These are phyloP conservation scores for Garcia nutans DNA, from an alignment of 345 rosid genomes.

Conservation along the genomic window DNA sequence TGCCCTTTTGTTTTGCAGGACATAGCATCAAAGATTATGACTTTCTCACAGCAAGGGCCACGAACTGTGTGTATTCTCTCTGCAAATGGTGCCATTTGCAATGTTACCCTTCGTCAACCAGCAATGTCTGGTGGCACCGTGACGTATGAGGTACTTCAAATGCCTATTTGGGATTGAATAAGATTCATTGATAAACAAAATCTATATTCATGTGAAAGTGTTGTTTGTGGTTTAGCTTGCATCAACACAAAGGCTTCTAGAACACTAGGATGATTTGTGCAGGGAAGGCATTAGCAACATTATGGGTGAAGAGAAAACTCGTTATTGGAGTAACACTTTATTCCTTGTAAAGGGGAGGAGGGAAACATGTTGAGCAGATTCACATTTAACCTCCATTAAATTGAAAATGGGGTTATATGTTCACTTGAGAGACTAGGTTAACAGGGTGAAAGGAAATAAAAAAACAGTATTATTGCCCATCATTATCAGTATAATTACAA, in stretches of 20 bases:
- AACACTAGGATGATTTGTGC: not conserved
- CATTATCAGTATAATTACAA: not conserved
- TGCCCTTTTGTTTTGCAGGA: slow-evolving; percentile 49
- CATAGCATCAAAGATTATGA: slow-evolving; percentile 61
- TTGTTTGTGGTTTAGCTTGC: slow-evolving; percentile 8
- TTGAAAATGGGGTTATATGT: not conserved
- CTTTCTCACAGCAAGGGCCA: slow-evolving; percentile 82
- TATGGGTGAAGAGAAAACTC: not conserved
- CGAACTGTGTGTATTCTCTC: slow-evolving; percentile 80
- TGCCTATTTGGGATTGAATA: not conserved
- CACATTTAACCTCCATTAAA: not conserved
- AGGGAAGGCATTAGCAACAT: not conserved
- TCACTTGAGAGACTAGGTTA: not conserved
- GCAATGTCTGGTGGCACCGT: slow-evolving; percentile 49
- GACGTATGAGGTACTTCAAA: slow-evolving; percentile 66
- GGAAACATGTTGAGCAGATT: not conserved
- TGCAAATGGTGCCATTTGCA: slow-evolving; percentile 77
- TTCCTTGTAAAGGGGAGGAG: not conserved
- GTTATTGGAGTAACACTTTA: not conserved
- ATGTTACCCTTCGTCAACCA: slow-evolving; percentile 66
- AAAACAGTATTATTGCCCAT: not conserved
- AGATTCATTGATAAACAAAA: slow-evolving; percentile 8
- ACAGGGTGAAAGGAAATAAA: not conserved
- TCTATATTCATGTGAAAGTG: slow-evolving; percentile 3
- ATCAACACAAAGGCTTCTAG: not conserved